phyloP scores from a whole-genome alignment of 2,329 filamentous ascomycete genomes.

The Cordyceps cateniannulata region DNA sequence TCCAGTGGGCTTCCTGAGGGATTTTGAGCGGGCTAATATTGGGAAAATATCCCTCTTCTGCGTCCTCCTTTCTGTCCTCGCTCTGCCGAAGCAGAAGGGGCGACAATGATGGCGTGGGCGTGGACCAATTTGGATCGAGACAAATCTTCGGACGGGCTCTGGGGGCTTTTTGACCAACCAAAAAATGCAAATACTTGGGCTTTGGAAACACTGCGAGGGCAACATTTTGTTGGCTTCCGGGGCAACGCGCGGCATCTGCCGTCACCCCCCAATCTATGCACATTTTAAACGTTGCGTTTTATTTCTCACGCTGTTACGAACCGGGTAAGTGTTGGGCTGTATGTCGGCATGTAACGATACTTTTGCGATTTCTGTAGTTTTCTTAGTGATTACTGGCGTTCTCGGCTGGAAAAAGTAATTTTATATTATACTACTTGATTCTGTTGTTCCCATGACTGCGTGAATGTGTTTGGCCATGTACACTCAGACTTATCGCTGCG shows the following conservation, averaged over 20 bases:
- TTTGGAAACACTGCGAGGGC: neutral
- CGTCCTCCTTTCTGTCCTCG: slow-evolving; percentile 8
- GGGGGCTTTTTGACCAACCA: slow-evolving; percentile 27
- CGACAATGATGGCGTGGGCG: slow-evolving; percentile 17
- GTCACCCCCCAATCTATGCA: slow-evolving; percentile 1
- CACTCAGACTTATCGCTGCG: neutral
- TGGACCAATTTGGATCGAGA: slow-evolving; percentile 28
- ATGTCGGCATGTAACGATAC: neutral
- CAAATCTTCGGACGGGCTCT: slow-evolving; percentile 31
- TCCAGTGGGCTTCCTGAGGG: slow-evolving; percentile 33
- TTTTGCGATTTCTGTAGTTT: slow-evolving; percentile 11
- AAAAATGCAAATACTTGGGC: slow-evolving; percentile 15
- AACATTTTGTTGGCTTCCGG: neutral
- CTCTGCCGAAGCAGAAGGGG: neutral
- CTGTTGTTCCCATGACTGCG: neutral
- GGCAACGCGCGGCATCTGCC: too few species aligned
- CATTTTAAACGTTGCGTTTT: slow-evolving; percentile 1
- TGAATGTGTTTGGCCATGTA: neutral
- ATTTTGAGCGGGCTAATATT: slow-evolving; percentile 29
- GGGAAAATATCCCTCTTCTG: slow-evolving; percentile 21
- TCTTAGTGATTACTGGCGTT: slow-evolving; percentile 10
- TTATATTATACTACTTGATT: neutral
- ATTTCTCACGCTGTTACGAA: slow-evolving; percentile 10
- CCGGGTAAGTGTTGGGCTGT: slow-evolving; percentile 12
- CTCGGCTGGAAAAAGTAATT: slow-evolving; percentile 11